Percentiles rank a stretch among this genome's conserved stretches.
Evolutionary conservation across 1,284 basidiomycete species (phyloP).

Genomic region (Trametes pubescens): DNA sequence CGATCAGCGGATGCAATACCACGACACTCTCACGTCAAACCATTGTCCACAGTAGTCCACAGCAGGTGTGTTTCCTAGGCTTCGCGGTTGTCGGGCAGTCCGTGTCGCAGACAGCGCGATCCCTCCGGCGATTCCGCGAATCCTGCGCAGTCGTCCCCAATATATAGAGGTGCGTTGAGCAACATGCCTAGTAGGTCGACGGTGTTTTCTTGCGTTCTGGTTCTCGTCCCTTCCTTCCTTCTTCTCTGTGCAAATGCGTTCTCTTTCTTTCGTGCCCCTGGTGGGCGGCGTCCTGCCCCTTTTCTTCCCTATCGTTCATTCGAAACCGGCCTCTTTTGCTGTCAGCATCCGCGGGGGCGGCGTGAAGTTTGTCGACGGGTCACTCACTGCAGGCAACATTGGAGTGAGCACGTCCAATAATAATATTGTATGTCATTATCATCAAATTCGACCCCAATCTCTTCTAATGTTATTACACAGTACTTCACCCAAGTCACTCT

Average conservation of each 20-base stretch:
- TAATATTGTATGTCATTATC: neutral
- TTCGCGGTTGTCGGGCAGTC: neutral
- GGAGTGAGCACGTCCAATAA: slow-evolving; percentile 10
- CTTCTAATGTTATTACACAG: too few species aligned
- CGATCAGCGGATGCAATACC: neutral
- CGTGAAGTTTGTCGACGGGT: neutral
- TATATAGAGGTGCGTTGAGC: neutral
- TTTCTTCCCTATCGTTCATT: neutral
- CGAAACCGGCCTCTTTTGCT: slow-evolving; percentile 1
- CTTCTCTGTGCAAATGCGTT: neutral
- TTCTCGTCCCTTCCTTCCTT: neutral
- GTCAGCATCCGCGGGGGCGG: neutral
- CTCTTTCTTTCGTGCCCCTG: slow-evolving; percentile 14
- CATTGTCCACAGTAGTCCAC: neutral
- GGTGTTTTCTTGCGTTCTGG: neutral
- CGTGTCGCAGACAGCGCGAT: too few species aligned
- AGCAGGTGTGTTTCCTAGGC: neutral
- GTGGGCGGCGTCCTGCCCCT: slow-evolving; percentile 5
- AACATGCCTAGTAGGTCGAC: neutral
- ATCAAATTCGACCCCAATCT: too few species aligned
- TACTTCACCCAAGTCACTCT: slow-evolving; percentile 13
- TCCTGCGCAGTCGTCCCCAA: neutral
- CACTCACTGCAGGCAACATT: neutral
- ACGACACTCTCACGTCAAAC: neutral
- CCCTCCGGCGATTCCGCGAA: neutral